Base-by-base conservation (phyloP, 1,284 basidiomycete species). In the Malassezia dermatis region DNA sequence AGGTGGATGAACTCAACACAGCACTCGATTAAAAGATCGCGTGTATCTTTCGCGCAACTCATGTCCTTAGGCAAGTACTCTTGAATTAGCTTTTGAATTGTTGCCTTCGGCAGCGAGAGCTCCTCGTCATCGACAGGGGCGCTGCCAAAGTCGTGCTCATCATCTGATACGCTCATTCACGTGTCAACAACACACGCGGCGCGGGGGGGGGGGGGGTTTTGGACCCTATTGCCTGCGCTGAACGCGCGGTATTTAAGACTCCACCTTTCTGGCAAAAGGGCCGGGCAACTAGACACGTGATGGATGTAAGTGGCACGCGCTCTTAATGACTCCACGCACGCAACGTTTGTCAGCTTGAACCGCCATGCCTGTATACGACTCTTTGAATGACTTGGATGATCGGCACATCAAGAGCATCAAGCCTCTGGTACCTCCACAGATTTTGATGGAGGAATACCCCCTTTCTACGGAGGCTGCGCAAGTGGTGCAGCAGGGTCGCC, bases 1-100 rank as follows among this genome's bases (percentile, higher is more conserved):
- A 98, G 78, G 73, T 95, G 89, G 65, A 99, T 93, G 77, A 96
- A 99, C 80, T 99, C 93, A 82, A 95, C 89, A 81, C 93, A 96
- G 75, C 90, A 95, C 77, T 96, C 90, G 76, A 93, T 90, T 47
- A 98, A 85, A 55, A 96, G 78, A 79, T 96, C 93, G 69, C 90
- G 84, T 55, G 91, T 93, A 65, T 96, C 93, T 76, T 94, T 95
- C 27, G 91, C 83, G 73, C 89, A 94, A 24, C 83, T 80, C n/a
- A 95, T 81, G 64, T 95, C 93, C 60, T 78, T 82, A 13, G 91
- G 89, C 23, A 96, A 80, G 61, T 94, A 78, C 70, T 98, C 91
- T 69, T 83, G 80, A 67, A 98, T 94, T 82, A 96, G 86, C 80
- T 98, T 98, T 62, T 89, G 84, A 26, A 98, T 89, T 1, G 93